Evolutionary conservation across 176 grass and related monocot genomes (phyloP).

Genomic region (Guadua angustifolia): DNA sequence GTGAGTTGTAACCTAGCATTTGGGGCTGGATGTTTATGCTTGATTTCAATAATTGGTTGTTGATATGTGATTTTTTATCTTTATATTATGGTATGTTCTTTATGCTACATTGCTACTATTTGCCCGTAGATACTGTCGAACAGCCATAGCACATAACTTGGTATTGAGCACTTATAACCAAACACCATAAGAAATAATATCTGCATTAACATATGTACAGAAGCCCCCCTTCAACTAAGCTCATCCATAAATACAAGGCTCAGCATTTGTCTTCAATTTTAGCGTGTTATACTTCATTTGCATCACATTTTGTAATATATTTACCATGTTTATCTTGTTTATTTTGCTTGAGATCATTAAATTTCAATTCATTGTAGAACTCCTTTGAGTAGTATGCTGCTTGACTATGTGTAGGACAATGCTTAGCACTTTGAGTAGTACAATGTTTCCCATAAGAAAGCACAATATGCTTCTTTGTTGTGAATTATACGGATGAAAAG

Average conservation of each 20-base stretch:
- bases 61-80: not conserved
- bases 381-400: not conserved
- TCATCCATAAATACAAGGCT: not conserved
- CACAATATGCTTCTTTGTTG: not conserved
- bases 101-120: not conserved
- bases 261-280: not conserved
- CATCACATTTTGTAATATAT: not conserved
- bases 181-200: not conserved
- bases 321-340: conserved; percentile 14
- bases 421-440: not conserved
- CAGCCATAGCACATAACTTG: not conserved
- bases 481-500: not conserved
- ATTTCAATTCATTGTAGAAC: not conserved
- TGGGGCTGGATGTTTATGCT: not conserved
- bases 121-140: not conserved
- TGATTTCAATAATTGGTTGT: not conserved
- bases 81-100: not conserved
- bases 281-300: not conserved
- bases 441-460: not conserved
- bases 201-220: not conserved
- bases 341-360: not conserved
- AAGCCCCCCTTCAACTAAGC: not conserved
- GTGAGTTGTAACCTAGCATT: not conserved
- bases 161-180: not conserved
- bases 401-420: not conserved